Percentiles rank a stretch among this genome's conserved stretches.
These are phyloP conservation scores for Mycena haematopus DNA, from an alignment of 768 basidiomycete genomes.

Conservation along the genomic window DNA sequence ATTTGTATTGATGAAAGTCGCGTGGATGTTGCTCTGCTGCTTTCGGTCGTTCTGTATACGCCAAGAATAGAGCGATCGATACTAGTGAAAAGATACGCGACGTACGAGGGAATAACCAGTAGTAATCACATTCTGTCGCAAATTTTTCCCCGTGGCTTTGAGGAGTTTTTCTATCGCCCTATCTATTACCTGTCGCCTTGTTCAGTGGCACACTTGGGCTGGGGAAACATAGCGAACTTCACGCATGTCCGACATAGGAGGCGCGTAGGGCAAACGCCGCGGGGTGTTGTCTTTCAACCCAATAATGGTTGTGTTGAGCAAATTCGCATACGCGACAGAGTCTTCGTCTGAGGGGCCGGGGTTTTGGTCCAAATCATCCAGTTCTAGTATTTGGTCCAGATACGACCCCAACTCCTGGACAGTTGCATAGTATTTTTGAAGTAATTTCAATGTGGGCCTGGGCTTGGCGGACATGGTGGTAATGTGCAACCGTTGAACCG, in stretches of 20 bases:
- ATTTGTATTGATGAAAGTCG: constrained; percentile 62
- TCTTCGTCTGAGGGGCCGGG: constrained; percentile 34
- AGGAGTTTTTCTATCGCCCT: constrained; percentile 65
- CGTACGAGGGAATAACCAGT: constrained; percentile 68
- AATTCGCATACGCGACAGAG: constrained; percentile 35
- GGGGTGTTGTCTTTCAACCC: constrained; percentile 36
- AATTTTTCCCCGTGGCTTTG: constrained; percentile 35
- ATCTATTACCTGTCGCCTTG: constrained; percentile 58
- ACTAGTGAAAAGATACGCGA: neutral
- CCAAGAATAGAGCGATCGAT: constrained; percentile 24
- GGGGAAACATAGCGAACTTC: constrained; percentile 36
- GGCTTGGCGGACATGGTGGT: constrained; percentile 13
- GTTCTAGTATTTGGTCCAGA: constrained; percentile 44
- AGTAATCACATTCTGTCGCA: constrained; percentile 65
- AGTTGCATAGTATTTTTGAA: constrained; percentile 51
- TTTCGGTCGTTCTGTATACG: constrained; percentile 46
- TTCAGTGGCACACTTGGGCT: neutral
- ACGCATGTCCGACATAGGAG: constrained; percentile 57
- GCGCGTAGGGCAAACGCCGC: constrained; percentile 37
- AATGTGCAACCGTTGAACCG: neutral
- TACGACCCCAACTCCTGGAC: constrained; percentile 49
- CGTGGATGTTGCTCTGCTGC: constrained; percentile 41
- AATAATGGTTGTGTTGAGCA: constrained; percentile 57
- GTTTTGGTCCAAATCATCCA: constrained; percentile 32
- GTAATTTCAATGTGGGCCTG: constrained; percentile 32